These are phyloP conservation scores for Entrophospora sp. DNA, from an alignment of 192 early-diverging fungal species.

Conservation along the genomic window DNA sequence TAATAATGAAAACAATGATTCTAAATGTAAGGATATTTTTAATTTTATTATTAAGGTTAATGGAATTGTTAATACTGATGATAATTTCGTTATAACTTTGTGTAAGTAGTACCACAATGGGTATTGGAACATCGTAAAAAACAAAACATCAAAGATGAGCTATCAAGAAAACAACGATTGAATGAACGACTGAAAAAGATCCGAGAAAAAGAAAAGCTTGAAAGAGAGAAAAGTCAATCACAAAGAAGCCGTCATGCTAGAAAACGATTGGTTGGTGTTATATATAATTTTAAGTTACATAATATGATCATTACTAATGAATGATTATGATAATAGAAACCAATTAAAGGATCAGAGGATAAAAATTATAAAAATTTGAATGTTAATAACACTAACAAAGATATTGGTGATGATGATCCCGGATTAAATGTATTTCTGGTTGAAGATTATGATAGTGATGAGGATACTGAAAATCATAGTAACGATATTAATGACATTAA, in stretches of 20 bases:
- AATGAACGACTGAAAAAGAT: constrained; percentile 31
- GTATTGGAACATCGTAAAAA: constrained; percentile 24
- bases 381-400: constrained; percentile 28
- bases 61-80: too few species aligned
- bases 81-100: not conserved
- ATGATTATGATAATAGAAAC: not conserved
- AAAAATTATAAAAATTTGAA: constrained; percentile 21
- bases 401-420: constrained; percentile 23
- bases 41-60: not conserved
- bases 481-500: too few species aligned
- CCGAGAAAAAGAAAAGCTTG: constrained; percentile 26
- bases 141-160: constrained; percentile 18
- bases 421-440: constrained; percentile 38
- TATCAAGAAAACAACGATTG: constrained; percentile 23
- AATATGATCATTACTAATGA: not conserved
- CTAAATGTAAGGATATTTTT: not conserved
- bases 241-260: not conserved
- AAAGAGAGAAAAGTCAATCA: constrained; percentile 24
- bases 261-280: not conserved
- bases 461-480: constrained; percentile 19
- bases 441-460: constrained; percentile 60
- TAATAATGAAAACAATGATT: not conserved
- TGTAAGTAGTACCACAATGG: constrained; percentile 31
- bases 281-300: not conserved
- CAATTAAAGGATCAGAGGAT: too few species aligned